Conservation (phyloP, 208 protist genomes). For the Leishmania tarentolae region DNA sequence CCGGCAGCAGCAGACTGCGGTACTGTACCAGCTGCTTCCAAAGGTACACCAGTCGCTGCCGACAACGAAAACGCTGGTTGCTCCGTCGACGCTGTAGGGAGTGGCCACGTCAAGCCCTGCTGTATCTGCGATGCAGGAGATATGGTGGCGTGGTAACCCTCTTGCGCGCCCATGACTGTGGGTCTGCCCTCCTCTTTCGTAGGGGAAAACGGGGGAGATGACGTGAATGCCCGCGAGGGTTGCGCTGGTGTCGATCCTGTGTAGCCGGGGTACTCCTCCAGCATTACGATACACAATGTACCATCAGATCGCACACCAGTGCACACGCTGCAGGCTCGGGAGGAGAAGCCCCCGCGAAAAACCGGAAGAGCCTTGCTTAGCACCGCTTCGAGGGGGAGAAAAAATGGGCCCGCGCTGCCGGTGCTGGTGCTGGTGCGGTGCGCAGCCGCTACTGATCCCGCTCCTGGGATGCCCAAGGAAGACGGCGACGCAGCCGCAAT, state of each 20-base stretch:
- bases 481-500: not conserved
- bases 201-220: not conserved
- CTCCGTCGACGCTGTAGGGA: not conserved
- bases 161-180: not conserved
- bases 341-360: slow-evolving; percentile 18
- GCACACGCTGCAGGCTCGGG: slow-evolving; percentile 17
- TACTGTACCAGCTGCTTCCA: not conserved
- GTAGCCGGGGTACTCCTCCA: slow-evolving; percentile 21
- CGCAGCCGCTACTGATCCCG: not conserved
- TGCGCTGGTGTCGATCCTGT: not conserved
- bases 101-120: not conserved
- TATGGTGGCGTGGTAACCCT: not conserved
- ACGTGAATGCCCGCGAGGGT: not conserved
- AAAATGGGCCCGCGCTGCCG: not conserved
- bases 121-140: not conserved
- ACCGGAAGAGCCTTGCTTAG: slow-evolving; percentile 17
- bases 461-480: slow-evolving; percentile 5
- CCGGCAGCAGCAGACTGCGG: not conserved
- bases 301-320: slow-evolving; percentile 17
- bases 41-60: not conserved
- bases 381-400: slow-evolving; percentile 8
- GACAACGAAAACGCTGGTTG: not conserved
- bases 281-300: slow-evolving; percentile 16
- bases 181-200: not conserved
- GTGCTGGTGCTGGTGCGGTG: slow-evolving; percentile 2